A percentile compares a stretch with the other conserved stretches of the same genome.
Evolutionary conservation across 2,329 filamentous ascomycete genomes (phyloP).

Genomic region (Metarhizium brunneum): DNA sequence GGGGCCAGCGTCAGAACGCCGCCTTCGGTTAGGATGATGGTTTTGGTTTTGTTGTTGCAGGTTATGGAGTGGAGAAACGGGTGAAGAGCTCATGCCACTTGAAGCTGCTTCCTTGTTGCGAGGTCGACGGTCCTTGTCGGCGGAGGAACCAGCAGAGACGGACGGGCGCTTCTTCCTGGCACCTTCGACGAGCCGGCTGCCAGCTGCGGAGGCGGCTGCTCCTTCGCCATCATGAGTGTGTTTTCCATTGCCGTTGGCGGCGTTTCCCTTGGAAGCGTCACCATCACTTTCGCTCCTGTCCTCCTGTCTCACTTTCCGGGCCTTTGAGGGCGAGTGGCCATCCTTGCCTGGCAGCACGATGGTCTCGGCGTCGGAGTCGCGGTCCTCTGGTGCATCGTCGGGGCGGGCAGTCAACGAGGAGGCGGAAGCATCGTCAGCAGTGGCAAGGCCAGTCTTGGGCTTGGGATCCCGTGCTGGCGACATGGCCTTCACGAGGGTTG

Average conservation of each 20-base stretch:
- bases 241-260: constrained; percentile 20
- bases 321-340: constrained; percentile 54
- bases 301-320: constrained; percentile 56
- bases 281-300: constrained; percentile 50
- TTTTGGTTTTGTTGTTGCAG: constrained; percentile 16
- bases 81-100: constrained; percentile 49
- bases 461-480: constrained; percentile 9
- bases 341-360: constrained; percentile 60
- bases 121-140: constrained; percentile 30
- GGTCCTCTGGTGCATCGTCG: constrained; percentile 38
- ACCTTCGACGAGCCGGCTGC: constrained; percentile 21
- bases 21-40: constrained; percentile 18
- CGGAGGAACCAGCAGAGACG: constrained; percentile 16
- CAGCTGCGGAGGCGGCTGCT: constrained; percentile 21
- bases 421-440: not conserved
- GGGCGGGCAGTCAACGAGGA: constrained; percentile 11
- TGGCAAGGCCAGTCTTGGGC: not conserved
- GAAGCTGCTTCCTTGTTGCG: constrained; percentile 39
- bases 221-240: constrained; percentile 23
- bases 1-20: constrained; percentile 23
- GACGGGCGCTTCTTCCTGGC: constrained; percentile 42
- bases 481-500: constrained; percentile 6
- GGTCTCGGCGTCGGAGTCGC: constrained; percentile 63
- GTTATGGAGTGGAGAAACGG: constrained; percentile 41
- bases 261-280: constrained; percentile 24